A percentile compares a stretch with the other conserved stretches of the same genome.
phyloP scores from a whole-genome alignment of 2,329 filamentous ascomycete genomes.

The Cadophora gregata region DNA sequence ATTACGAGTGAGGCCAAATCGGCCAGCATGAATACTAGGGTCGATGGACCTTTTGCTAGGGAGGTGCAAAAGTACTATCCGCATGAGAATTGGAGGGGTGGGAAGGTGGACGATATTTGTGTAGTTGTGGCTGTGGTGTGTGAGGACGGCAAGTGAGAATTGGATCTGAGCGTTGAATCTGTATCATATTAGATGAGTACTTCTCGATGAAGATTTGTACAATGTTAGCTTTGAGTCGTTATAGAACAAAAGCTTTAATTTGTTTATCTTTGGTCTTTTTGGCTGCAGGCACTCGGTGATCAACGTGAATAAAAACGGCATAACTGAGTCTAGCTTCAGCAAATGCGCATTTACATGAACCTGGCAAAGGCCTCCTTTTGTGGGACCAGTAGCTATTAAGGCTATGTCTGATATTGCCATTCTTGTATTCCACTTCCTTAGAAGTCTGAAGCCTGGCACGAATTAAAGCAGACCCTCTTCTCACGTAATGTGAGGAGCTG shows the following conservation, averaged over 20 bases:
- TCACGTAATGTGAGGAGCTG: not conserved
- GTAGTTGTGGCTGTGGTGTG: conserved; percentile 81
- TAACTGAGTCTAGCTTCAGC: too few relatives aligned
- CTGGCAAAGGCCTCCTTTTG: not conserved
- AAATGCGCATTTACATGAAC: too few relatives aligned
- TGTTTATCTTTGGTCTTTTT: not conserved
- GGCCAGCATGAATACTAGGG: conserved; percentile 79
- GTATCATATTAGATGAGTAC: conserved; percentile 3
- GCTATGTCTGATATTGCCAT: too few relatives aligned
- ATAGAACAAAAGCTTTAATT: not conserved
- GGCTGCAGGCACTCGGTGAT: too few relatives aligned
- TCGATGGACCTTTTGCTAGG: conserved; percentile 93
- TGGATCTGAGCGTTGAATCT: not conserved
- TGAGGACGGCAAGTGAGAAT: conserved; percentile 55
- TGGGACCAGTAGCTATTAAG: not conserved
- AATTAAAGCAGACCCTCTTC: not conserved
- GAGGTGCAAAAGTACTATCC: conserved; percentile 91
- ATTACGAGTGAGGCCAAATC: conserved; percentile 83
- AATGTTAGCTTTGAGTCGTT: not conserved
- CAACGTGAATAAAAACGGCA: not conserved
- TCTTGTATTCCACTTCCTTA: too few relatives aligned
- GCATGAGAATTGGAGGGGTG: conserved; percentile 84
- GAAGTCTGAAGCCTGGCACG: not conserved
- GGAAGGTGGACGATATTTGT: conserved; percentile 96
- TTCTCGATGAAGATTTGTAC: conserved; percentile 12